Percentiles rank a stretch among this genome's conserved stretches.
Conservation (phyloP, 345 rosid species). For the Eutrema yunnanense region DNA sequence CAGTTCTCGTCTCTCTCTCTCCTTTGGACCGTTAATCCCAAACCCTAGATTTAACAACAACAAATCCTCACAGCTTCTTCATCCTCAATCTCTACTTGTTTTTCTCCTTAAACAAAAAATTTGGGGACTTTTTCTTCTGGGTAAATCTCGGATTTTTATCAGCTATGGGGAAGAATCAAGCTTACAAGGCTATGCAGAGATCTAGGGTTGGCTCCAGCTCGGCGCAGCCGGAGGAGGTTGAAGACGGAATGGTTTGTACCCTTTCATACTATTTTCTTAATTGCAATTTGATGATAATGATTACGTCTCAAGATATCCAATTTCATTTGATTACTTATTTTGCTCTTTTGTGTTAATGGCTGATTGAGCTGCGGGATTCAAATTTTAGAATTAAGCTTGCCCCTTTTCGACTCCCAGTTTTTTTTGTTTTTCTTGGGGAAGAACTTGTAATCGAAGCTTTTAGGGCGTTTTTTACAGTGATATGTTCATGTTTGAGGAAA, state of each 20-base stretch:
- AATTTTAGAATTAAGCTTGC: neutral
- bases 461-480: neutral
- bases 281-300: neutral
- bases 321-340: conserved; percentile 1
- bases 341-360: neutral
- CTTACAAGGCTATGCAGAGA: conserved; percentile 99
- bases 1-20: conserved; percentile 5
- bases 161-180: conserved; percentile 96
- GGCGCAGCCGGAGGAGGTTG: conserved; percentile 80
- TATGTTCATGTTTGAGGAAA: neutral
- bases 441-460: neutral
- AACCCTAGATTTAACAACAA: neutral
- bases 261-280: conserved; percentile 41
- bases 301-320: neutral
- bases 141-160: neutral
- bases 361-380: neutral
- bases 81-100: neutral
- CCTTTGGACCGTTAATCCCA: conserved; percentile 17
- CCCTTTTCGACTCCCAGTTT: neutral
- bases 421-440: neutral
- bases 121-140: neutral
- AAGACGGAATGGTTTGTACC: conserved; percentile 99
- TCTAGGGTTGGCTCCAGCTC: conserved; percentile 82
- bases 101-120: neutral
- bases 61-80: neutral